Evolutionary conservation across 1,284 basidiomycete genomes (phyloP), one percentile per base, ranked within the genome.

Genomic region (Inonotus obliquus): DNA sequence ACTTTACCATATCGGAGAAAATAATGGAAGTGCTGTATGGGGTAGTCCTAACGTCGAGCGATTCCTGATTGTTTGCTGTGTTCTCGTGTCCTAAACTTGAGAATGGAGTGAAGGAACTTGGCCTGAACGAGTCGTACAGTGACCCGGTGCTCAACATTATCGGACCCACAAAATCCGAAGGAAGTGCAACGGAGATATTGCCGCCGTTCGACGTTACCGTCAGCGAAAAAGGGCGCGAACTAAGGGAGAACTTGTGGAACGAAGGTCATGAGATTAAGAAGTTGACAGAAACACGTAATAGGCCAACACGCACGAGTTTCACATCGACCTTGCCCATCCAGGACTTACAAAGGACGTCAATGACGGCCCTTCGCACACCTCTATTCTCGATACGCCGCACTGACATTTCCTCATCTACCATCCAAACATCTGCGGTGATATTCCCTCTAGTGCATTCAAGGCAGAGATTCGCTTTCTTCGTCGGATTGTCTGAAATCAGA

Each of bases 161-260:
- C 9, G 56, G 61, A 7, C 61, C 61, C 13, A 45, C 48, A 27
- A 62, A 62, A 29, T 57, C 57, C 23, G 56, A 54, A 10, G 61
- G 61, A 14, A 62, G 37, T 1, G 61, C 55, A 14, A 62, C 49
- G 13, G 47, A 23, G 3, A 62, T 57, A 13, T 37, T 35, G 17
- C 61, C 61, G 39, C 51, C 57, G 19, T 54, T 51, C 7, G 56
- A 52, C 10, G 35, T 44, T 21, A 38, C 61, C 14, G 25, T 25
- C 38, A 62, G 41, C 13, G 48, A 19, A 27, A 58, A 62, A 2
- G 54, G 60, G 9, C 39, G 52, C 27, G 35, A 4, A 14, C 35
- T 38, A 11, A 38, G 44, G 6, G 59, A 7, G 27, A 55, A 35
- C 53, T 56, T 17, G 23, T 19, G n/a, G 21, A 32, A 29, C 35